A percentile compares a stretch with the other conserved stretches of the same genome.
phyloP scores from a whole-genome alignment of 164 flowering plant genomes.

The Sextonia rubra region DNA sequence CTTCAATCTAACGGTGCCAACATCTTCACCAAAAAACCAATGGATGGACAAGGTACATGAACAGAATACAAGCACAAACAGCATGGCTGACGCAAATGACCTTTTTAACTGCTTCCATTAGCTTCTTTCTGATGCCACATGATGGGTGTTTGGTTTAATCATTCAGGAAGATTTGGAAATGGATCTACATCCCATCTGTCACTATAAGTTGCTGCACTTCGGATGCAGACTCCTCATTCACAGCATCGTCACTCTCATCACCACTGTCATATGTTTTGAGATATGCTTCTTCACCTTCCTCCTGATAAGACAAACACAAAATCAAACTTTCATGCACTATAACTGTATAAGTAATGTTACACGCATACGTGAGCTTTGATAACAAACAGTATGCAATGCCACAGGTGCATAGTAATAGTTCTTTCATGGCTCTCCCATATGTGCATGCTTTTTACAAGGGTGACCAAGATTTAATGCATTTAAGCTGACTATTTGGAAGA shows the following conservation, averaged over 20 bases:
- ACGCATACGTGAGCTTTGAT: neutral
- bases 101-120: neutral
- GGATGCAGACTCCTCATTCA: neutral
- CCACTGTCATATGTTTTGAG: conserved; percentile 21
- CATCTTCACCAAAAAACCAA: neutral
- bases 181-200: neutral
- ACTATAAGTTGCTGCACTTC: neutral
- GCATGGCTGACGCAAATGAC: neutral
- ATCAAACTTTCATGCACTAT: too few relatives aligned
- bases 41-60: neutral
- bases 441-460: neutral
- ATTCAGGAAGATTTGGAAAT: neutral
- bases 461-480: neutral
- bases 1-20: neutral
- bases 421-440: neutral
- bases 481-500: too few relatives aligned
- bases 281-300: conserved; percentile 52
- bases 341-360: too few relatives aligned
- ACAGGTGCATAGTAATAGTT: neutral
- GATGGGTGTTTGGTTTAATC: neutral
- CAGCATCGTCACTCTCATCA: neutral
- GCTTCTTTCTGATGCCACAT: neutral
- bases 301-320: conserved; percentile 20
- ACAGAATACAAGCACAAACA: neutral
- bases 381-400: neutral